A percentile compares a stretch with the other conserved stretches of the same genome.
These are phyloP conservation scores for Yarrowia hollandica DNA, from an alignment of 805 yeast species.

Conservation along the genomic window DNA sequence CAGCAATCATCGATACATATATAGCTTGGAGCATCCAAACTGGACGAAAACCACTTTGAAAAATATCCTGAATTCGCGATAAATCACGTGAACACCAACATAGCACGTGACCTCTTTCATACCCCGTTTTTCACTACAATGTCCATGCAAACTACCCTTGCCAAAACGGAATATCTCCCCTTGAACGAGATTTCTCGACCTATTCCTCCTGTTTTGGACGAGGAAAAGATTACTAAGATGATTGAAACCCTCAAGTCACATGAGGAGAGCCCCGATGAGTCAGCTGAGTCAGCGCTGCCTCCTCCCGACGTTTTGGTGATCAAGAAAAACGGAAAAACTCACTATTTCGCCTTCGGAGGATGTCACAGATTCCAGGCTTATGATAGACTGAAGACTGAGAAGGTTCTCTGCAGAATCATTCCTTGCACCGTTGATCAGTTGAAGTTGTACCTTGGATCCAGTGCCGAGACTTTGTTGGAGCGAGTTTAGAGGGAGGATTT, in stretches of 20 bases:
- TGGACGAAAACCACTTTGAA: no score
- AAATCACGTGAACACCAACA: background rate
- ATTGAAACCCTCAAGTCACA: slow-evolving; percentile 39
- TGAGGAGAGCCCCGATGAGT: slow-evolving; percentile 47
- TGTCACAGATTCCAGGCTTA: slow-evolving; percentile 90
- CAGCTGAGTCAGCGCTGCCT: slow-evolving; percentile 53
- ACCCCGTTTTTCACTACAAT: no score
- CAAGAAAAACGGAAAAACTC: slow-evolving; percentile 57
- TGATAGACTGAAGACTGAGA: slow-evolving; percentile 52
- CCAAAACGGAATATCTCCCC: slow-evolving; percentile 60
- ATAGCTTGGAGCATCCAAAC: no score
- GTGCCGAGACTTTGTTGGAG: slow-evolving; percentile 26
- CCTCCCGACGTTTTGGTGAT: slow-evolving; percentile 78
- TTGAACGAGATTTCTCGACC: slow-evolving; percentile 71
- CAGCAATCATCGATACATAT: no score
- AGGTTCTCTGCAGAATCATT: slow-evolving; percentile 66
- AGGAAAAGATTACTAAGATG: slow-evolving; percentile 76
- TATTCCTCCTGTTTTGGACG: slow-evolving; percentile 79
- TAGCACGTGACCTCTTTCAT: no score
- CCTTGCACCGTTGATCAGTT: slow-evolving; percentile 76
- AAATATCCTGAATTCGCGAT: no score
- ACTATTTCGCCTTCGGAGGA: slow-evolving; percentile 82
- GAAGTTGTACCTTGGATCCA: slow-evolving; percentile 67
- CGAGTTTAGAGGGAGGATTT: background rate
- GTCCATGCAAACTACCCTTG: slow-evolving; percentile 64